These are phyloP conservation scores for Prillingera fragicola DNA, from an alignment of 1,284 basidiomycete species.

Conservation along the genomic window DNA sequence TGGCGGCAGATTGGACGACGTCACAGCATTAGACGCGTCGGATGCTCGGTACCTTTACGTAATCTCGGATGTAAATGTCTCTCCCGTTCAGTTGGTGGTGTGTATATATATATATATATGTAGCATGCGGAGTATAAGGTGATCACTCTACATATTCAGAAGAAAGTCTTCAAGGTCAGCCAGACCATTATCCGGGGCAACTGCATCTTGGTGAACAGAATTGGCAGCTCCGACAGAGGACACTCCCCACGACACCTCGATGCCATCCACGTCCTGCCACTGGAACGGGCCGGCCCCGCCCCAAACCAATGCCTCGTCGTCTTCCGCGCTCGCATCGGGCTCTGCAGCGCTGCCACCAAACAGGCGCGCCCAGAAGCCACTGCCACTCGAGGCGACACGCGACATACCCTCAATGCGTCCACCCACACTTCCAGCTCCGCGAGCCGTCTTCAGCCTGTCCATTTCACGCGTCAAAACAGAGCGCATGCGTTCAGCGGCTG, in stretches of 20 bases:
- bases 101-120: no score
- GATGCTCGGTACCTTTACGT: no score
- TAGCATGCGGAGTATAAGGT: not conserved
- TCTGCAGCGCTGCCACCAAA: conserved; percentile 18
- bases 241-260: conserved; percentile 38
- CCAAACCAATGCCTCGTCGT: conserved; percentile 40
- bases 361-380: conserved; percentile 23
- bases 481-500: conserved; percentile 33
- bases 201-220: not conserved
- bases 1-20: no score
- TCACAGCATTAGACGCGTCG: no score
- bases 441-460: conserved; percentile 41
- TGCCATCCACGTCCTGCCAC: conserved; percentile 46
- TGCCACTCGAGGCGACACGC: conserved; percentile 23
- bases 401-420: conserved; percentile 44
- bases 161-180: conserved; percentile 35
- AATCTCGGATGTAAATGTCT: no score
- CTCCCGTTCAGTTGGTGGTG: no score
- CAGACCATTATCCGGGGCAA: conserved; percentile 31
- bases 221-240: conserved; percentile 27
- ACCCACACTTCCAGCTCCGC: conserved; percentile 24
- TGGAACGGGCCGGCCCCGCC: conserved; percentile 37
- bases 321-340: conserved; percentile 22
- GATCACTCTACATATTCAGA: conserved; percentile 18
- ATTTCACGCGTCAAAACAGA: conserved; percentile 45